Conservation (phyloP, 1,284 basidiomycete genomes). For the Retiboletus fuscus region DNA sequence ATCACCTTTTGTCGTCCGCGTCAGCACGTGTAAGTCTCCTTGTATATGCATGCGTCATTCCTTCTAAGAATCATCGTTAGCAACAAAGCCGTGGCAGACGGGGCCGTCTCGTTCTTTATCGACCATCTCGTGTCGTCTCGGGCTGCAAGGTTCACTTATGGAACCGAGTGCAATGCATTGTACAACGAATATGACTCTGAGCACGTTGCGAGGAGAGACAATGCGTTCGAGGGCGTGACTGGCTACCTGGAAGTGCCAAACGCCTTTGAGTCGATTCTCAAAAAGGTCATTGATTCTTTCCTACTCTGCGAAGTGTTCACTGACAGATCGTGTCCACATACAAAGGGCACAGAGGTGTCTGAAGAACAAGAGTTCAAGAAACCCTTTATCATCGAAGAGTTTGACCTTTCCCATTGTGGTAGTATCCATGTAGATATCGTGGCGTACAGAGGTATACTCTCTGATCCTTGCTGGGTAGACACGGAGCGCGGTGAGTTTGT, state of each 20-base stretch:
- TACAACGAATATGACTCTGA: conserved; percentile 51
- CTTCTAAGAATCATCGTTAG: conserved; percentile 49
- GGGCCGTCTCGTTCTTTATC: conserved; percentile 63
- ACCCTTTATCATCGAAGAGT: conserved; percentile 44
- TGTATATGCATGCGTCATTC: background rate
- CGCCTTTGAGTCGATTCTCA: conserved; percentile 46
- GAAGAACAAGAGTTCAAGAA: conserved; percentile 48
- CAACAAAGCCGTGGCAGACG: no score
- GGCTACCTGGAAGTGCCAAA: conserved; percentile 40
- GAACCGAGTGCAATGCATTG: conserved; percentile 43
- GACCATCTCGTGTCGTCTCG: conserved; percentile 61
- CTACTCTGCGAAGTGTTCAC: background rate
- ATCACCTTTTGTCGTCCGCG: conserved; percentile 51
- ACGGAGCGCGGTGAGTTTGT: conserved; percentile 34
- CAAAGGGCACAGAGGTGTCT: conserved; percentile 47
- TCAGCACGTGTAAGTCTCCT: conserved; percentile 49
- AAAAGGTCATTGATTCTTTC: conserved; percentile 39
- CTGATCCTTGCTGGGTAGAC: conserved; percentile 40
- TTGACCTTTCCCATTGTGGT: conserved; percentile 35
- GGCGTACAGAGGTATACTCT: conserved; percentile 40
- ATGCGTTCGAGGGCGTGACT: conserved; percentile 27
- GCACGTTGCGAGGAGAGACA: conserved; percentile 47
- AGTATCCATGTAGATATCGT: conserved; percentile 39
- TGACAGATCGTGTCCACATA: background rate
- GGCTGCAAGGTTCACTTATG: conserved; percentile 58